Base-by-base conservation (phyloP, 441 rosid genomes). In the Melastoma candidum region DNA sequence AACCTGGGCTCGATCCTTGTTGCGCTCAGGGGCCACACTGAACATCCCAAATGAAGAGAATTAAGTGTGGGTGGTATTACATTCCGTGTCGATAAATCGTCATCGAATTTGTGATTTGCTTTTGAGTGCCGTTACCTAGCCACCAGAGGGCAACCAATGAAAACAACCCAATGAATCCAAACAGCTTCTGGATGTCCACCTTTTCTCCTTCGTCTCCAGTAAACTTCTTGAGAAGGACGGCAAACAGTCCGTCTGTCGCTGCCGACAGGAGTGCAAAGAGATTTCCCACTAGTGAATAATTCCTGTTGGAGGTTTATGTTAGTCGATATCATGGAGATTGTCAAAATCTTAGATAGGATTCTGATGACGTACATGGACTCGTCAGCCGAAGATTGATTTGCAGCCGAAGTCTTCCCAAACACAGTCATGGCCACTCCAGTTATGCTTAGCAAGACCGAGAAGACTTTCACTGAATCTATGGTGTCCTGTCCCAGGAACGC, bases 351-450 rank as follows among this genome's bases (percentile, higher is more conserved):
- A 8, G 14, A 24, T 46, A n/a, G 59, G 49, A 26, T 13, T 3
- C 7, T 11, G 58, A 56, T 29, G 61, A 51, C 44, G 26, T 68
- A 67, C 71, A 10, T 57, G 13, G 58, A 45, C 46, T 55, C 25
- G 54, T 45, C 56, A 44, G 72, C 53, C 44, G 52, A 59, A 29
- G 70, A 43, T 59, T 67, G 68, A 48, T 63, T 58, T 10, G 58
- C 47, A 48, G 59, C 56, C 72, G 72, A 71, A 17, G 79, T 71
- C 53, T 69, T 71, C 17, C 84, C 75, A 1, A 71, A 36, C 1
- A 76, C 60, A 2, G 81, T 74, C 77, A 76, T 65, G 2, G 69
- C 84, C 25, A 79, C 79, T 39, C 84, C 84, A 41, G 64, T 65
- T 65, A 79, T 67, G 72, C 81, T 76, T n/a, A 76, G 32, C 7